Evolutionary conservation across 2,329 filamentous ascomycete species (phyloP).

Genomic region (Colletotrichum gloeosporioides): DNA sequence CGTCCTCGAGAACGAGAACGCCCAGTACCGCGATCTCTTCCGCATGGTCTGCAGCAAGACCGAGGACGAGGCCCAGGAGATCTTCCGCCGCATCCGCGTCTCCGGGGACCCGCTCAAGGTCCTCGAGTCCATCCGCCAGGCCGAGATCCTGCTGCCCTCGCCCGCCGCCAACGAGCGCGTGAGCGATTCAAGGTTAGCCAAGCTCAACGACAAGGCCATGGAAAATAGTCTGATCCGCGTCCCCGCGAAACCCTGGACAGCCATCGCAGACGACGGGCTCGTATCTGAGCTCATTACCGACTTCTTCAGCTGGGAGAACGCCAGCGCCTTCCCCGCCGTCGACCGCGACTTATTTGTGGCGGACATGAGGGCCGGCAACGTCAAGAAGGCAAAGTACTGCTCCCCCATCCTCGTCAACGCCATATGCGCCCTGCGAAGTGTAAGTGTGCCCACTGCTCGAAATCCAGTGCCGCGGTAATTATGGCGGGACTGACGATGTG

Average conservation of each 20-base stretch:
- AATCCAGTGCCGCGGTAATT: background rate
- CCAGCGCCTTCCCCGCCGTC: constrained; percentile 28
- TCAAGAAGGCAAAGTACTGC: constrained; percentile 28
- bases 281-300: constrained; percentile 34
- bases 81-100: constrained; percentile 23
- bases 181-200: constrained; percentile 1
- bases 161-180: background rate
- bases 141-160: constrained; percentile 24
- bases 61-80: constrained; percentile 24
- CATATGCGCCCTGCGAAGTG: constrained; percentile 34
- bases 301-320: constrained; percentile 34
- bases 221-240: constrained; percentile 27
- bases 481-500: background rate
- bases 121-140: constrained; percentile 22
- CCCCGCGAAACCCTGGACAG: constrained; percentile 33
- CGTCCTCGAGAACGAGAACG: constrained; percentile 20
- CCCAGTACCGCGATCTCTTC: constrained; percentile 23
- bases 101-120: constrained; percentile 17
- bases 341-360: constrained; percentile 29
- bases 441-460: constrained; percentile 17
- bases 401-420: constrained; percentile 36
- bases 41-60: constrained; percentile 20
- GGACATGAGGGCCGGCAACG: constrained; percentile 28
- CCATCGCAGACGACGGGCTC: constrained; percentile 32
- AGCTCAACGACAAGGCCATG: constrained; percentile 22